A percentile compares a stretch with the other conserved stretches of the same genome.
Conservation (phyloP, 371 early-diverging fungal species). For the Cokeromyces recurvatus region DNA sequence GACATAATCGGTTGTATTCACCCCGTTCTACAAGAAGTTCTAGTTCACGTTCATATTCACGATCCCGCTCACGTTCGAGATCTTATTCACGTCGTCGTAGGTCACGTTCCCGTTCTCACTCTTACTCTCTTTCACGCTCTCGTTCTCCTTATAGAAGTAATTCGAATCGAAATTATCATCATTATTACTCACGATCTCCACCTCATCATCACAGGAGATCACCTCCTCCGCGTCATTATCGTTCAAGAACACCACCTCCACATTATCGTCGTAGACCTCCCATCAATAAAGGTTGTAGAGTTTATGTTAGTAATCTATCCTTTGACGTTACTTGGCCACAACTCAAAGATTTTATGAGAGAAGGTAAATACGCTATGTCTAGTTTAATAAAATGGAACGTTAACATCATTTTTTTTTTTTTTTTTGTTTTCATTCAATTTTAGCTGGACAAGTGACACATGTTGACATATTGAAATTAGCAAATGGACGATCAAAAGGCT, state of each 20-base stretch:
- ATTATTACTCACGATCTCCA: conserved; percentile 4
- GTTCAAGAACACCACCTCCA: conserved; percentile 17
- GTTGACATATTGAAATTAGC: conserved; percentile 61
- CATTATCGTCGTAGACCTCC: conserved; percentile 4
- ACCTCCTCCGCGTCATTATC: conserved; percentile 13
- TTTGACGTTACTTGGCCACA: conserved; percentile 59
- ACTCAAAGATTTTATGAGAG: conserved; percentile 77
- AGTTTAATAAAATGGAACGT: too few species aligned
- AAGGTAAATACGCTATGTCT: conserved; percentile 46
- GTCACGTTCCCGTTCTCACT: conserved; percentile 10
- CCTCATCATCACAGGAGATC: conserved; percentile 11
- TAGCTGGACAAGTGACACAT: conserved; percentile 68
- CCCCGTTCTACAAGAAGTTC: conserved; percentile 17
- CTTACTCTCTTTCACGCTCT: conserved; percentile 10
- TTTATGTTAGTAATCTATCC: conserved; percentile 64
- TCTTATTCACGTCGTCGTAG: conserved; percentile 13
- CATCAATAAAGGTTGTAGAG: conserved; percentile 18
- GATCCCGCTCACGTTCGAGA: conserved; percentile 17
- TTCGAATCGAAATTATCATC: too few species aligned
- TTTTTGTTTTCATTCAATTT: background rate
- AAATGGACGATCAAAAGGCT: conserved; percentile 63
- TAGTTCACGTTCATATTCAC: conserved; percentile 16
- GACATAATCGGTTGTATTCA: conserved; percentile 14
- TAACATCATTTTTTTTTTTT: too few species aligned
- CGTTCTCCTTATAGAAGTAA: conserved; percentile 11